These are phyloP conservation scores for Chytriomyces sp. DNA, from an alignment of 192 early-diverging fungal genomes.

Conservation along the genomic window DNA sequence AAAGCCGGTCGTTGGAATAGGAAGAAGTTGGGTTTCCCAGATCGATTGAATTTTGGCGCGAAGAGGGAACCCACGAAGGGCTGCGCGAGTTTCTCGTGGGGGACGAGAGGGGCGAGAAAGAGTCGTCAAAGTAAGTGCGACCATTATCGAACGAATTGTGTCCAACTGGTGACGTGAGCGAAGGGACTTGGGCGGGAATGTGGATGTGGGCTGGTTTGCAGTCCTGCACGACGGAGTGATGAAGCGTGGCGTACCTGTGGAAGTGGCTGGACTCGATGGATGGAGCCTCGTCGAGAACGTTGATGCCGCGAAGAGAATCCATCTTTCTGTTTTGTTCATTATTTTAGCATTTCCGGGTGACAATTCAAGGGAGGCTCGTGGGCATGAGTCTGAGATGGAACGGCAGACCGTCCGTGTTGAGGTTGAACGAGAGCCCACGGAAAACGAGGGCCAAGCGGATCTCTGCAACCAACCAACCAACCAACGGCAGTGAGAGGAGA, in stretches of 20 bases:
- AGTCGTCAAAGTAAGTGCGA: background rate
- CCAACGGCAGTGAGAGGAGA: too few relatives aligned
- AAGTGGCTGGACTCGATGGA: background rate
- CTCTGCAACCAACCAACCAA: too few relatives aligned
- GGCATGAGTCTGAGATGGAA: too few relatives aligned
- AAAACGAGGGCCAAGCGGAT: too few relatives aligned
- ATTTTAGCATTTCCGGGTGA: too few relatives aligned
- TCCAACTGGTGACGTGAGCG: background rate
- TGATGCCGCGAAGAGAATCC: background rate
- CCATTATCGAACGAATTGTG: background rate
- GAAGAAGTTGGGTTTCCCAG: background rate
- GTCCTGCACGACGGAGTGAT: background rate
- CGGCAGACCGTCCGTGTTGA: too few relatives aligned
- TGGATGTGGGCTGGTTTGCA: background rate
- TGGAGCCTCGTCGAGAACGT: background rate
- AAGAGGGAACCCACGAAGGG: background rate
- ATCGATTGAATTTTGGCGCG: constrained; percentile 20
- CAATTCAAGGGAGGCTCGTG: too few relatives aligned
- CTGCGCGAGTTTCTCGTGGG: background rate
- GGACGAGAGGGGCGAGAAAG: background rate
- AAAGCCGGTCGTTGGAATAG: background rate
- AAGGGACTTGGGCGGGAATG: background rate
- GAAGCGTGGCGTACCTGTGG: too few relatives aligned
- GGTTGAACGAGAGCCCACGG: too few relatives aligned
- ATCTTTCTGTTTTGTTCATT: too few relatives aligned